These are phyloP conservation scores for Schizosaccharomyces osmophilus DNA, from an alignment of 805 yeast genomes.

Conservation along the genomic window DNA sequence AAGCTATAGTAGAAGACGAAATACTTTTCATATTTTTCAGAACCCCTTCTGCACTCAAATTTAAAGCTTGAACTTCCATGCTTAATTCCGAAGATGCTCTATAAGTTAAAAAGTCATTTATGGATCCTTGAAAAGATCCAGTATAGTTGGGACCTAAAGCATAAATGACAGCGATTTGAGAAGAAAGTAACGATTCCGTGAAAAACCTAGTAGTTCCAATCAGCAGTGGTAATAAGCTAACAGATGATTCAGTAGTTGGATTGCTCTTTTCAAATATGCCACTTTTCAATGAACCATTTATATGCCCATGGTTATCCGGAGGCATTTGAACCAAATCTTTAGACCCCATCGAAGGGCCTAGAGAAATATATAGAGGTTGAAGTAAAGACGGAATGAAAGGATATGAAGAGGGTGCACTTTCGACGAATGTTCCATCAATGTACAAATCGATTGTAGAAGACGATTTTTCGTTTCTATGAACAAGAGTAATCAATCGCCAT, in stretches of 20 bases:
- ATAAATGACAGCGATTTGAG: slow-evolving; percentile 7
- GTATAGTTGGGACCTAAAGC: slow-evolving; percentile 10
- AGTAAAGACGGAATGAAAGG: not conserved
- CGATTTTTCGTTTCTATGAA: not conserved
- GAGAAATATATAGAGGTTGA: not conserved
- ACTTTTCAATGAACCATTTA: too few species aligned
- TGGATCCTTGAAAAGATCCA: slow-evolving; percentile 11
- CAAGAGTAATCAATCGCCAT: not conserved
- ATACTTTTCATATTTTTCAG: not conserved
- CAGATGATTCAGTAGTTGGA: too few species aligned
- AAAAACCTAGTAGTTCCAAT: not conserved
- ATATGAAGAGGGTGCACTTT: not conserved
- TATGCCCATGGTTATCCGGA: too few species aligned
- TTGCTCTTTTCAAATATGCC: too few species aligned
- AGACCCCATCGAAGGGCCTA: not conserved
- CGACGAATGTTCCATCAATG: not conserved
- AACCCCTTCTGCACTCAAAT: not conserved
- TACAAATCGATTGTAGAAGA: not conserved
- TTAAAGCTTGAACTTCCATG: not conserved
- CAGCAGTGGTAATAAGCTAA: not conserved
- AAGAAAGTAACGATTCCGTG: not conserved
- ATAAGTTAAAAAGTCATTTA: slow-evolving; percentile 11
- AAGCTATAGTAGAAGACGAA: not conserved
- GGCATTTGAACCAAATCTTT: not conserved
- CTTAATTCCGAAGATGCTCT: slow-evolving; percentile 10